phyloP scores from a whole-genome alignment of 2,329 filamentous ascomycete species.

The Lachnellula cervina region DNA sequence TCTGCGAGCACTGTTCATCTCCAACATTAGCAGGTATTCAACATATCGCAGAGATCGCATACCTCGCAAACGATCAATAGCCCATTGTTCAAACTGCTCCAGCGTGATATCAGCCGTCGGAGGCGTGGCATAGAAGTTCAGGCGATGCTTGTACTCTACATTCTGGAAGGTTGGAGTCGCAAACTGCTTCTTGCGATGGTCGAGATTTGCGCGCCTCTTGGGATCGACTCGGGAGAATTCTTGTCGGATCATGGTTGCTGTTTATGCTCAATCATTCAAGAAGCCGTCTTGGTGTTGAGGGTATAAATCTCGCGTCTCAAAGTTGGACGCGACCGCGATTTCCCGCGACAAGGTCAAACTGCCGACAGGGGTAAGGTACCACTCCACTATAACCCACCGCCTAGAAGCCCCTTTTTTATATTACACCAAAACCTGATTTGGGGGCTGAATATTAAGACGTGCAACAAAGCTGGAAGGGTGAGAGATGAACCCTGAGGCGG shows the following conservation, averaged over 20 bases:
- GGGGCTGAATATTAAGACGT: constrained; percentile 18
- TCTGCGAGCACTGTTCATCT: constrained; percentile 65
- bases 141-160: constrained; percentile 72
- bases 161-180: constrained; percentile 71
- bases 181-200: constrained; percentile 84
- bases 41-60: constrained; percentile 25
- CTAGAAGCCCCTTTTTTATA: neutral
- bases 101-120: constrained; percentile 92
- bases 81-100: constrained; percentile 98
- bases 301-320: neutral
- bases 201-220: constrained; percentile 72
- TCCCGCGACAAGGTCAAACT: neutral
- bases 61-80: constrained; percentile 85
- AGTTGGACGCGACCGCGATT: no score
- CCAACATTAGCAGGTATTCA: constrained; percentile 28
- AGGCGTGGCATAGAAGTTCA: constrained; percentile 87
- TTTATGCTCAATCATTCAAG: neutral
- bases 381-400: neutral
- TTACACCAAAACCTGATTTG: neutral
- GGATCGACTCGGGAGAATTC: constrained; percentile 34
- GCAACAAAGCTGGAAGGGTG: constrained; percentile 14
- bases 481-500: neutral
- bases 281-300: neutral
- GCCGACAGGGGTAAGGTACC: neutral
- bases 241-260: constrained; percentile 30